Base-by-base conservation (phyloP, 2,329 filamentous ascomycete genomes). In the Claviceps pazoutovae region DNA sequence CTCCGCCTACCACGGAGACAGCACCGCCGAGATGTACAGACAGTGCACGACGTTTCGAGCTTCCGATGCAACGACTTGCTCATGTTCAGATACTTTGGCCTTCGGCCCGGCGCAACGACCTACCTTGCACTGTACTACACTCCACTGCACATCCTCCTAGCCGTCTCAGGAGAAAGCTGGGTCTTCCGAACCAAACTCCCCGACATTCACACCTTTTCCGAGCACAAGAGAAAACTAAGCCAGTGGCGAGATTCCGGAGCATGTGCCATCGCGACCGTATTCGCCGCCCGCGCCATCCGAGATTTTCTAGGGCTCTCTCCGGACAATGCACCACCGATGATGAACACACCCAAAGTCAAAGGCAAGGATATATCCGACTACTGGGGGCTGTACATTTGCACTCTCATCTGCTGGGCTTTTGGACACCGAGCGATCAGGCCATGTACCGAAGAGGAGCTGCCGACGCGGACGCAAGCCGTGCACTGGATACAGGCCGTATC, bases 321-420 rank as follows among this genome's bases (percentile, higher is more conserved):
- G 13, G 39, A 46, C 16, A 34, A 39, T 14, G 45, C 14, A 13
- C 54, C 54, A 4, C 36, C 54, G 21, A 46, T 36, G 21, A 37
- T 36, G 21, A 37, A 46, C 2, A 44, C 47, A 14, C 49, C 51
- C 26, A 11, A 57, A 45, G 50, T 26, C 9, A 39, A 46, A 7
- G 61, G 64, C 52, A 59, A 55, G 17, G 69, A 73, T 50, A 65
- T 79, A 43, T 72, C 71, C 2, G 70, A 76, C 55, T 78, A 75
- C 58, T 79, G 76, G 76, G 72, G 67, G 36, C 58, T 80, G 48
- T 80, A 81, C 58, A 72, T 76, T 7, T 79, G 76, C 55, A 68
- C 75, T 7, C 68, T 82, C 48, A 75, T 82, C 56, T 79, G 74
- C 65, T 82, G 79, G 79, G 76, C 77, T 1, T 76, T 74, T 56